A percentile compares a stretch with the other conserved stretches of the same genome.
Evolutionary conservation across 2,329 filamentous ascomycete genomes (phyloP).

Genomic region (Colletotrichum incanum): DNA sequence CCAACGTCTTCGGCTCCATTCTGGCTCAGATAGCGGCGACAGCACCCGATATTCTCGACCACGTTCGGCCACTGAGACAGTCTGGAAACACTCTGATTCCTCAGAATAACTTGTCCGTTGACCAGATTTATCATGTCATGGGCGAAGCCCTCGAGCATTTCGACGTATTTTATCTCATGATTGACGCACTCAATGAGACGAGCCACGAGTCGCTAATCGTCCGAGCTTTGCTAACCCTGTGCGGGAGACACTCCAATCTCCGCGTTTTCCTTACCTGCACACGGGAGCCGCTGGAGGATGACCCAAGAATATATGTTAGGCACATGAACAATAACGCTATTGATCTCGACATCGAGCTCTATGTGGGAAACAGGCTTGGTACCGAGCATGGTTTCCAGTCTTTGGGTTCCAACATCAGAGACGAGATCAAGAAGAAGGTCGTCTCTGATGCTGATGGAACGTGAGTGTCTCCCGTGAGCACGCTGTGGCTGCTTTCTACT

Average conservation of each 20-base stretch:
- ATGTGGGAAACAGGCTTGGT: conserved; percentile 44
- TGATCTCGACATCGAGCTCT: conserved; percentile 46
- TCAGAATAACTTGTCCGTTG: conserved; percentile 44
- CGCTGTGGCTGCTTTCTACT: neutral
- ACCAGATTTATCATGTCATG: conserved; percentile 42
- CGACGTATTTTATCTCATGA: conserved; percentile 44
- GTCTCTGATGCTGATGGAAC: conserved; percentile 46
- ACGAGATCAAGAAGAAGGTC: conserved; percentile 46
- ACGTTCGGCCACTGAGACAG: conserved; percentile 42
- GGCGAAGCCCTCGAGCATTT: conserved; percentile 32
- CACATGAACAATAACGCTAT: conserved; percentile 44
- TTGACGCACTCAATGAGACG: conserved; percentile 48
- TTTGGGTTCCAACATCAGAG: conserved; percentile 44
- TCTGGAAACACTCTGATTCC: conserved; percentile 39
- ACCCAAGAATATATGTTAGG: conserved; percentile 33
- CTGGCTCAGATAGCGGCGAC: conserved; percentile 45
- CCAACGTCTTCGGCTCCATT: conserved; percentile 50
- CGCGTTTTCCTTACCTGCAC: conserved; percentile 47
- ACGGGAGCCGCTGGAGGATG: conserved; percentile 30
- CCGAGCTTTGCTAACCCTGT: conserved; percentile 41
- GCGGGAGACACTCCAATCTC: conserved; percentile 41
- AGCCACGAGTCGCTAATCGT: conserved; percentile 40
- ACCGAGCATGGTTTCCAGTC: conserved; percentile 44
- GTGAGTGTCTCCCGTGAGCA: conserved; percentile 34
- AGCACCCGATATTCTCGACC: conserved; percentile 41